These are phyloP conservation scores for Torrubiellomyces zombiae DNA, from an alignment of 2,329 filamentous ascomycete species.

Conservation along the genomic window DNA sequence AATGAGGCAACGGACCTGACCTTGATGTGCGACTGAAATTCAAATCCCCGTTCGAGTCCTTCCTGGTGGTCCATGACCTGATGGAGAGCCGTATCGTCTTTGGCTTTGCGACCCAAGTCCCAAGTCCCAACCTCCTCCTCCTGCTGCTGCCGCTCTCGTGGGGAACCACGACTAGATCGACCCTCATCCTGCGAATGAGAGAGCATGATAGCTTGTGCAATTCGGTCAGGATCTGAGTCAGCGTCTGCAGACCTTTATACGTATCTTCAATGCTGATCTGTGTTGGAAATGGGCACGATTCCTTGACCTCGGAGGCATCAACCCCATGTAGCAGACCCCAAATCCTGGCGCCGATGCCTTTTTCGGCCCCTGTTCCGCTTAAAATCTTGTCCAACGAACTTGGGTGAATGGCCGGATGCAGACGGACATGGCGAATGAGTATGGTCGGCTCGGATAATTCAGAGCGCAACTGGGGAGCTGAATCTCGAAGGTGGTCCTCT, in stretches of 20 bases:
- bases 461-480: too few species aligned
- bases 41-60: constrained; percentile 28
- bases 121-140: too few species aligned
- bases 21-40: constrained; percentile 57
- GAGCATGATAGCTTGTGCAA: constrained; percentile 51
- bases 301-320: constrained; percentile 57
- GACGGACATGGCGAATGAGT: constrained; percentile 49
- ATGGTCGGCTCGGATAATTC: constrained; percentile 24
- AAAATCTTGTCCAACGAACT: constrained; percentile 52
- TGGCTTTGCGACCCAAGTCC: constrained; percentile 61
- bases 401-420: constrained; percentile 44
- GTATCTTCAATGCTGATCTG: constrained; percentile 95
- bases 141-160: too few species aligned
- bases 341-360: constrained; percentile 52
- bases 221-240: constrained; percentile 49
- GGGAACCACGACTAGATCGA: constrained; percentile 46
- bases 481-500: constrained; percentile 36
- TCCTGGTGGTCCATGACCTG: constrained; percentile 31
- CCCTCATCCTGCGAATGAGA: constrained; percentile 61
- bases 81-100: constrained; percentile 70
- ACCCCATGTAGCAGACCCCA: constrained; percentile 72
- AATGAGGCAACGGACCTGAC: constrained; percentile 56
- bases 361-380: constrained; percentile 50
- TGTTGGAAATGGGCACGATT: constrained; percentile 54
- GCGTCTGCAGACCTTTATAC: constrained; percentile 53